Base-by-base conservation (phyloP, 2,329 filamentous ascomycete genomes). In the Colletotrichum sp. region DNA sequence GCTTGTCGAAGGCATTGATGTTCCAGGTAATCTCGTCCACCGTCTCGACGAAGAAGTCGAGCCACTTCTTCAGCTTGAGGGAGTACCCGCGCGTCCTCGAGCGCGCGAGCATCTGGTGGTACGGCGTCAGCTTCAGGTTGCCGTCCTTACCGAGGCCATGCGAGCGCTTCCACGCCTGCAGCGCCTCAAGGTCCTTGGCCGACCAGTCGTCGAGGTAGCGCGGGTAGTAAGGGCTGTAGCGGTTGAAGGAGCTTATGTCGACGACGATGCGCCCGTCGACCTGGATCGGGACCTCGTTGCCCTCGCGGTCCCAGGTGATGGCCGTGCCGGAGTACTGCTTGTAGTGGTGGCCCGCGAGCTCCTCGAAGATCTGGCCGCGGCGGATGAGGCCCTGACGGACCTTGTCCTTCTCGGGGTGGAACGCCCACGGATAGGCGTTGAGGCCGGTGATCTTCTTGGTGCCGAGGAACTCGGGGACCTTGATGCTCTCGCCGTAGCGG, bases 11-110 rank as follows among this genome's bases (percentile, higher is more conserved):
- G 9, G 88, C 88, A 38, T 84, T 80, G 8, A 83, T 83, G 77
- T 89, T 88, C 86, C 88, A 91, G 52, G 82, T 75, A 62, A 90
- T 87, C 38, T 87, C 85, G 3, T 76, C 73, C 7, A 89, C 82
- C 15, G 85, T 80, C 60, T 89, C 87, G 62, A 90, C 82, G 76
- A 84, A 88, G 76, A 89, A 89, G 73, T 88, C 87, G 75, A 88
- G 84, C 87, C 86, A 89, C 71, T 84, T 83, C 80, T 87, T 88
- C 68, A 84, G 84, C 79, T 86, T 87, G 52, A 89, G 84, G 1
- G 84, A 83, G 77, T 90, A 91, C 1, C 89, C 89, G 15, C 87
- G 85, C 5, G 81, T 84, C 32, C 81, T 78, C 10, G 76, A 80
- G 5, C 80, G 82, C 56, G 79, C 80, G 64, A 82, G 78, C 79